Conservation (phyloP, 495 filamentous ascomycete genomes). For the Cladorrhinum samala region DNA sequence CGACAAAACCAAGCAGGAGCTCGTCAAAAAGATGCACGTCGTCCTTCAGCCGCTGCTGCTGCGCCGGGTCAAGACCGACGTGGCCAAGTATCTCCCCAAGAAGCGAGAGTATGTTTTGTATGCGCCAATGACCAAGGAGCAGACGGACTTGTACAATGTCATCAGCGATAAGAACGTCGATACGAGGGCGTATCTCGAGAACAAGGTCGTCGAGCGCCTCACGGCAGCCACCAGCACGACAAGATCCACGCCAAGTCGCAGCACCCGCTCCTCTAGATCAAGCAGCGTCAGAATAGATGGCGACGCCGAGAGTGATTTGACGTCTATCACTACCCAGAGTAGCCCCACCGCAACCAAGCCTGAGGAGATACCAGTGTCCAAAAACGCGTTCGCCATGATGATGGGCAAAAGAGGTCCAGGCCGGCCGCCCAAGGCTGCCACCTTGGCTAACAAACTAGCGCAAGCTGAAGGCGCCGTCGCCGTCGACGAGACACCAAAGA, state of each 20-base stretch:
- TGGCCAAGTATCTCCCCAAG: conserved; percentile 81
- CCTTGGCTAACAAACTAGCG: background rate
- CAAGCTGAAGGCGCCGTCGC: conserved; percentile 1
- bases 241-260: conserved; percentile 27
- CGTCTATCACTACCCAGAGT: conserved; percentile 1
- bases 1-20: conserved; percentile 71
- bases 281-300: conserved; percentile 25
- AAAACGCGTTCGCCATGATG: conserved; percentile 43
- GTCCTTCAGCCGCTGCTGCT: conserved; percentile 90
- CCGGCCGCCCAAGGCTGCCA: conserved; percentile 11
- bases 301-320: conserved; percentile 5
- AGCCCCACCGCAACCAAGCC: conserved; percentile 15
- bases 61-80: conserved; percentile 85
- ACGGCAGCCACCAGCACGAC: conserved; percentile 38
- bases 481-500: conserved; percentile 16
- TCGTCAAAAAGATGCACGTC: conserved; percentile 83
- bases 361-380: conserved; percentile 9
- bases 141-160: conserved; percentile 84
- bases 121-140: conserved; percentile 78
- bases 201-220: conserved; percentile 70
- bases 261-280: conserved; percentile 33
- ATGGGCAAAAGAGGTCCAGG: conserved; percentile 37
- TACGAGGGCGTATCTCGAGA: conserved; percentile 74
- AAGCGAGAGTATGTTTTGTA: conserved; percentile 96
- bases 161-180: conserved; percentile 66